Percentiles rank a stretch among this genome's conserved stretches.
Conservation (phyloP, 495 filamentous ascomycete genomes). For the Hypoxylon cercidicola region DNA sequence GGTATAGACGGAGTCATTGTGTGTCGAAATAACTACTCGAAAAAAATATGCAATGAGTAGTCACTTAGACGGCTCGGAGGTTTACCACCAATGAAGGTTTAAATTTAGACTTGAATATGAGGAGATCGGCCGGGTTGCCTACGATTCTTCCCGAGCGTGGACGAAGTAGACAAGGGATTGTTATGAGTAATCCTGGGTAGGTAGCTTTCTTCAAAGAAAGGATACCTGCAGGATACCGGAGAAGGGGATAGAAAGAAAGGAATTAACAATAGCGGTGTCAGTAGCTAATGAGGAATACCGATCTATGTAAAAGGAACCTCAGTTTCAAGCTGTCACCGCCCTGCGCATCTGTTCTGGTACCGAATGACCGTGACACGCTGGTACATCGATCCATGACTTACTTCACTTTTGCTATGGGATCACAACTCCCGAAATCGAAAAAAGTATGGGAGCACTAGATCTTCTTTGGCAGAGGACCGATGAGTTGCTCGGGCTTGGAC, state of each 20-base stretch:
- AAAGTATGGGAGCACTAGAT: constrained; percentile 23
- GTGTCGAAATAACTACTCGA: not conserved
- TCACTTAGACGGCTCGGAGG: not conserved
- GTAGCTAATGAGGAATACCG: not conserved
- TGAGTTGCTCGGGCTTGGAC: constrained; percentile 15
- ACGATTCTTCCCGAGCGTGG: not conserved
- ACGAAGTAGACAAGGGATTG: not conserved
- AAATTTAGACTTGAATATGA: not conserved
- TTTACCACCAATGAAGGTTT: not conserved
- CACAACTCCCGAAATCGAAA: constrained; percentile 13
- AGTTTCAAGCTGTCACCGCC: constrained; percentile 32
- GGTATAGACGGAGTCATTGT: constrained; percentile 41
- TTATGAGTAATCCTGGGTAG: not conserved
- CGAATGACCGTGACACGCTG: constrained; percentile 17
- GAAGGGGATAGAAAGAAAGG: constrained; percentile 2
- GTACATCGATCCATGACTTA: constrained; percentile 15
- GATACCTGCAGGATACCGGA: not conserved
- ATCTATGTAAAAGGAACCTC: constrained; percentile 12
- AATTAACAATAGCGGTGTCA: constrained; percentile 3
- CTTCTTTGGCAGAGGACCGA: constrained; percentile 16
- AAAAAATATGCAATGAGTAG: not conserved
- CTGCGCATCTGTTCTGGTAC: constrained; percentile 11
- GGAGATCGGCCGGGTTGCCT: not conserved
- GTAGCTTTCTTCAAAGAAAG: not conserved
- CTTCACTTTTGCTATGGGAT: constrained; percentile 16